Percentiles rank a stretch among this genome's conserved stretches.
Conservation (phyloP, 306 rosid genomes). For the Fragaria iinumae region DNA sequence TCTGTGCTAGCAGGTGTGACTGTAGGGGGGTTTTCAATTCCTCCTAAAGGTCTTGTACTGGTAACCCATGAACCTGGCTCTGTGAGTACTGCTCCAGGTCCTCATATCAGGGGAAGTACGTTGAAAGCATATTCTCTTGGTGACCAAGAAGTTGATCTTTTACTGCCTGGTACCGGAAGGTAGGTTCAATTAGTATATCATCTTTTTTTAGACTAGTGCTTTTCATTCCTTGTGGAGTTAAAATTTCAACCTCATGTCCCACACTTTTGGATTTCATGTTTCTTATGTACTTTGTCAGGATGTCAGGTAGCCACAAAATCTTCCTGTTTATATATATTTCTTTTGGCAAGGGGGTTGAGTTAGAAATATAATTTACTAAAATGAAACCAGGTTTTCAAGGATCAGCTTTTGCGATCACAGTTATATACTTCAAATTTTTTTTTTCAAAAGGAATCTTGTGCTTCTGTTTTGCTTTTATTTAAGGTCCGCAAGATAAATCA, state of each 20-base stretch:
- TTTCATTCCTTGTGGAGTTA: background rate
- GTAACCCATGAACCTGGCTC: constrained; percentile 87
- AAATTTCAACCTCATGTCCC: background rate
- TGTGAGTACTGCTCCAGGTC: constrained; percentile 75
- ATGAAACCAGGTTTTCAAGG: background rate
- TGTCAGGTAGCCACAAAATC: background rate
- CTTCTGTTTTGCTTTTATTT: background rate
- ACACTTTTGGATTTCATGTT: background rate
- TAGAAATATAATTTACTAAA: no score
- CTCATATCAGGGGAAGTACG: constrained; percentile 85
- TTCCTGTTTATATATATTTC: background rate
- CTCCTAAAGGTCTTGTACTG: constrained; percentile 62
- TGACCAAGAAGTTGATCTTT: constrained; percentile 84
- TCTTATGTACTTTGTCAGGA: background rate
- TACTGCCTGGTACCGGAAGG: constrained; percentile 95
- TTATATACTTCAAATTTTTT: background rate
- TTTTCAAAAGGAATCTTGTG: background rate
- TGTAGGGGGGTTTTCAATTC: constrained; percentile 47
- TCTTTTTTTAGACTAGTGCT: background rate
- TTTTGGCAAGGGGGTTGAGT: no score
- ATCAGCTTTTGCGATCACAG: background rate
- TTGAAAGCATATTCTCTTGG: constrained; percentile 86
- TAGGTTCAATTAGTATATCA: constrained; percentile 22
- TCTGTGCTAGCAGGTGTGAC: constrained; percentile 43
- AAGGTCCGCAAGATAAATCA: background rate